phyloP scores from a whole-genome alignment of 345 rosid species.

The Hypericum androsaemum region DNA sequence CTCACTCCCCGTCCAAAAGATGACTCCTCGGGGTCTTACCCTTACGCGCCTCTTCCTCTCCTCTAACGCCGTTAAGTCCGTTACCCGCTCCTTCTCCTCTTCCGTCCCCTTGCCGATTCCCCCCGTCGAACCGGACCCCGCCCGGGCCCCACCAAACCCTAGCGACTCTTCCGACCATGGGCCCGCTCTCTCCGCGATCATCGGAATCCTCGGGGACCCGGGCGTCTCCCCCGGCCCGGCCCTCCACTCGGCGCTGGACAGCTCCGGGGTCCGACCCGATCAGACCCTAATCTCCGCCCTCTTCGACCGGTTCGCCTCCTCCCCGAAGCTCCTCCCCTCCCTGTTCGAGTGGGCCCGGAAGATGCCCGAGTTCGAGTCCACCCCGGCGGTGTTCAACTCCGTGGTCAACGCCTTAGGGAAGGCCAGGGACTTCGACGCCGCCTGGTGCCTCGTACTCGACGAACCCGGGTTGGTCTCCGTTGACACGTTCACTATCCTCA shows the following conservation, averaged over 20 bases:
- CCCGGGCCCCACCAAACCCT: conserved; percentile 13
- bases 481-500: conserved; percentile 54
- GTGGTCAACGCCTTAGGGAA: conserved; percentile 49
- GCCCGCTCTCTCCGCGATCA: conserved; percentile 30
- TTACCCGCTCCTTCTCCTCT: conserved; percentile 4
- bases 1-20: no score
- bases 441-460: conserved; percentile 59
- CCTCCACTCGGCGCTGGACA: conserved; percentile 45
- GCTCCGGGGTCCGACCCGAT: conserved; percentile 45
- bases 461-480: conserved; percentile 38
- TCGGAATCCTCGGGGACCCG: conserved; percentile 40
- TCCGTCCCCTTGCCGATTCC: conserved; percentile 11
- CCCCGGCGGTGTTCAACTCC: conserved; percentile 37
- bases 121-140: conserved; percentile 15
- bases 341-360: conserved; percentile 70
- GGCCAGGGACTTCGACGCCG: conserved; percentile 56
- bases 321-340: conserved; percentile 50
- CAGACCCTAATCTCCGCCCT: conserved; percentile 33
- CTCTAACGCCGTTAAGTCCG: not conserved
- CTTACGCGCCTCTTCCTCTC: not conserved
- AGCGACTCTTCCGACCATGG: conserved; percentile 5
- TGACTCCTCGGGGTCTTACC: not conserved
- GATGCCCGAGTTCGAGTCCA: conserved; percentile 39
- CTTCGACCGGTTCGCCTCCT: conserved; percentile 49
- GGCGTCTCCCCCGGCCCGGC: conserved; percentile 21